Conservation (phyloP, 257 asterid species). For the Cynanchum wilfordii region DNA sequence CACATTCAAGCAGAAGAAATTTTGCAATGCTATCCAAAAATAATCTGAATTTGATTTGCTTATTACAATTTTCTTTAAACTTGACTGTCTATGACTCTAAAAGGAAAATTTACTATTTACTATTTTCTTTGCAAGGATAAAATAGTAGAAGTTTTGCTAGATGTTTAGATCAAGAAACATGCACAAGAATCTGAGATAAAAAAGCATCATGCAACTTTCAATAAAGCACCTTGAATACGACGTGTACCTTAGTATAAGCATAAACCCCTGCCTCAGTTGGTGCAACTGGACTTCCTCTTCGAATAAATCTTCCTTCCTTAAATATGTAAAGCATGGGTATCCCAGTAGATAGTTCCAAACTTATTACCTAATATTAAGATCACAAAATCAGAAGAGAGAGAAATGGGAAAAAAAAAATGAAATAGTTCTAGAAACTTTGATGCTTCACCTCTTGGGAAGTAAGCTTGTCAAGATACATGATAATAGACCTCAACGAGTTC, state of each 20-base stretch:
- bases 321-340: constrained; percentile 95
- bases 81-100: not conserved
- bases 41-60: not conserved
- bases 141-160: not conserved
- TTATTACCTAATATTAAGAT: constrained; percentile 61
- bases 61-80: not conserved
- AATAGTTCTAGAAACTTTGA: constrained; percentile 2
- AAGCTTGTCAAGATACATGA: constrained; percentile 93
- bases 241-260: constrained; percentile 86
- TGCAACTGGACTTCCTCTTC: constrained; percentile 94
- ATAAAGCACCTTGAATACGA: not conserved
- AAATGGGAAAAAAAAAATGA: constrained; percentile 3
- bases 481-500: constrained; percentile 93
- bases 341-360: constrained; percentile 94
- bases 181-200: not conserved
- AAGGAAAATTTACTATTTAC: not conserved
- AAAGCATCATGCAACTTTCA: not conserved
- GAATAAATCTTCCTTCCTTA: constrained; percentile 77
- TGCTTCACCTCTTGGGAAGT: constrained; percentile 83
- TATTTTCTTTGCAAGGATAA: not conserved
- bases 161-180: not conserved
- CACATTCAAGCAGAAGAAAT: not conserved
- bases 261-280: constrained; percentile 85
- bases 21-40: not conserved
- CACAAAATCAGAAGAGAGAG: not conserved